phyloP scores from a whole-genome alignment of 1,139 yeast species.

The Geotrichum fermentans region DNA sequence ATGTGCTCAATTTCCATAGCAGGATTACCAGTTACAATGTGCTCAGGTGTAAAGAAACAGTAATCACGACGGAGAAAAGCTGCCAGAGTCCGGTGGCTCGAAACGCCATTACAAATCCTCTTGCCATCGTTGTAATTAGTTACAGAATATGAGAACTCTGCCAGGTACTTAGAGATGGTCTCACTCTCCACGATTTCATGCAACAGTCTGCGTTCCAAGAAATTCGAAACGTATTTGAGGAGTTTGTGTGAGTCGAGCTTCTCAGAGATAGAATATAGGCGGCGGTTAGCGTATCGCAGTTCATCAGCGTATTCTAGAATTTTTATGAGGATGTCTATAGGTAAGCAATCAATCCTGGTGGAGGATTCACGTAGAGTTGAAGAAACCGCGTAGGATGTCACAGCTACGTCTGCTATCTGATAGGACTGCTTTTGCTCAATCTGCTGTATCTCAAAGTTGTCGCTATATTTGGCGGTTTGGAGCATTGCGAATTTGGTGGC shows the following conservation, averaged over 20 bases:
- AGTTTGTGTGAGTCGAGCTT: constrained; percentile 12
- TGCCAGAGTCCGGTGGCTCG: constrained; percentile 9
- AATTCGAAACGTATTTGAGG: not conserved
- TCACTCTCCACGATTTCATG: constrained; percentile 1
- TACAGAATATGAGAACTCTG: constrained; percentile 9
- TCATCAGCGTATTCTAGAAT: constrained; percentile 11
- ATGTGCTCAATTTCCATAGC: constrained; percentile 9
- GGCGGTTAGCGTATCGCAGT: constrained; percentile 12
- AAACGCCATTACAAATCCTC: not conserved
- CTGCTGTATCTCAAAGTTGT: too few relatives aligned
- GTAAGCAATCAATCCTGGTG: constrained; percentile 15
- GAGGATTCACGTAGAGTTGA: too few relatives aligned
- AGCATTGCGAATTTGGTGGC: too few relatives aligned
- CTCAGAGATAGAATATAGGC: constrained; percentile 14
- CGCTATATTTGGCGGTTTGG: too few relatives aligned
- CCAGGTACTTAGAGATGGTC: constrained; percentile 9
- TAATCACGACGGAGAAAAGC: constrained; percentile 14
- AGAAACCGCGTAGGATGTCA: too few relatives aligned
- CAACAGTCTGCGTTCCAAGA: constrained; percentile 11
- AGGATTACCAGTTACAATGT: constrained; percentile 14
- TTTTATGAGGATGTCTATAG: constrained; percentile 14
- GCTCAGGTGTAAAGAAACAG: constrained; percentile 17
- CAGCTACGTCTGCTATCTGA: too few relatives aligned
- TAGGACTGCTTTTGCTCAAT: too few relatives aligned
- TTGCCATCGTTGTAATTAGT: not conserved